Base-by-base conservation (phyloP, 2,329 filamentous ascomycete species). In the Aspergillus sojae region DNA sequence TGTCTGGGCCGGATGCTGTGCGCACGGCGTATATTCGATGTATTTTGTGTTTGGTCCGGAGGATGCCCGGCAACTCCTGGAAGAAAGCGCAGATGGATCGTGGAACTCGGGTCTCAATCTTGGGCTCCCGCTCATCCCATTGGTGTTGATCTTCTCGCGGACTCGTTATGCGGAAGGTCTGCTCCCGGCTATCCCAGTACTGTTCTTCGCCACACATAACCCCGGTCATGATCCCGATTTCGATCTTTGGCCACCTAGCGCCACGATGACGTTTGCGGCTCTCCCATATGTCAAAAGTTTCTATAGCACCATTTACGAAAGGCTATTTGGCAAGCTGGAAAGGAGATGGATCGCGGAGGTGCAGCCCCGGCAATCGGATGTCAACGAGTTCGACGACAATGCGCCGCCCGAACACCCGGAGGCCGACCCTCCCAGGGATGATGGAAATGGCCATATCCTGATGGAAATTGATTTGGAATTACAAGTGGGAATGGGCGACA, bases 141-240 rank as follows among this genome's bases (percentile, higher is more conserved):
- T 90, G 12, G 83, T 87, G 2, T 81, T 94, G 10, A 82, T 93
- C 12, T 82, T 90, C n/a, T 89, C 89, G 23, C 83, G 91, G 39
- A 88, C 89, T 30, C 83, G 81, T 2, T 81, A 89, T 55, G 85
- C 86, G 34, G 89, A 92, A 68, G 84, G 85, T 3, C 79, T 89
- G 9, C 80, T 91, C 7, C 88, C 88, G 2, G 84, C 86, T 23
- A 80, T 90, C 21, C 88, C 88, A 0, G 82, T 91, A 61, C 73
- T 84, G 45, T 83, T 84, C 62, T 82, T 85, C 65, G 81, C 81
- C 36, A 80, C 81, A 9, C 80, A 83, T 61, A 78, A 75, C 53
- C 78, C 81, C 1, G 74, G 71, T 0, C 76, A 76, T 21, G 77
- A 80, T 34, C 74, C 85, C 5, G 83, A 88, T 65, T 76, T 87